Percentiles rank a stretch among this genome's conserved stretches.
Evolutionary conservation across 305 asterid species (phyloP).

Genomic region (Fraxinus baroniana): DNA sequence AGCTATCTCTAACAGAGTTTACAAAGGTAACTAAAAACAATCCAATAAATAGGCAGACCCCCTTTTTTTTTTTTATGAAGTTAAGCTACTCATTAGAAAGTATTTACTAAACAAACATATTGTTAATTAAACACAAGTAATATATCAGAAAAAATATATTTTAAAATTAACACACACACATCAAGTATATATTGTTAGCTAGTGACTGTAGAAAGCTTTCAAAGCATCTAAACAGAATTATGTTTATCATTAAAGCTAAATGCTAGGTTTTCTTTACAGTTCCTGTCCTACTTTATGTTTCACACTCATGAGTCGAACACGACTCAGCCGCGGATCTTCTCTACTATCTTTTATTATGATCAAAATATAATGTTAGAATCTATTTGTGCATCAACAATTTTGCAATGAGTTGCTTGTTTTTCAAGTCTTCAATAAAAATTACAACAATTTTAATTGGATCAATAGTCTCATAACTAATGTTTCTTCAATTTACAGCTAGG

Average conservation of each 20-base stretch:
- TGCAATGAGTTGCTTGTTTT: neutral
- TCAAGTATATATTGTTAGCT: neutral
- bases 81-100: neutral
- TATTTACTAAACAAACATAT: neutral
- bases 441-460: neutral
- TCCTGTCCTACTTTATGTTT: neutral
- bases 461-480: neutral
- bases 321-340: neutral
- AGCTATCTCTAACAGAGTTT: neutral
- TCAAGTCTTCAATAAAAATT: neutral
- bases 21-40: neutral
- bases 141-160: neutral
- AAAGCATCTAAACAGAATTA: neutral
- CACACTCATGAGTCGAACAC: neutral
- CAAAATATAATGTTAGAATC: neutral
- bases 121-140: neutral
- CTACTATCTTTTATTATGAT: neutral
- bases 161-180: neutral
- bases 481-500: neutral
- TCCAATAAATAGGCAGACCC: neutral
- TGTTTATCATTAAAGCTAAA: neutral
- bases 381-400: neutral
- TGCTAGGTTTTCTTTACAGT: neutral
- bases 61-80: neutral
- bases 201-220: neutral